Evolutionary conservation across 176 grass and related monocot species (phyloP).

Genomic region (Raddia guianensis): DNA sequence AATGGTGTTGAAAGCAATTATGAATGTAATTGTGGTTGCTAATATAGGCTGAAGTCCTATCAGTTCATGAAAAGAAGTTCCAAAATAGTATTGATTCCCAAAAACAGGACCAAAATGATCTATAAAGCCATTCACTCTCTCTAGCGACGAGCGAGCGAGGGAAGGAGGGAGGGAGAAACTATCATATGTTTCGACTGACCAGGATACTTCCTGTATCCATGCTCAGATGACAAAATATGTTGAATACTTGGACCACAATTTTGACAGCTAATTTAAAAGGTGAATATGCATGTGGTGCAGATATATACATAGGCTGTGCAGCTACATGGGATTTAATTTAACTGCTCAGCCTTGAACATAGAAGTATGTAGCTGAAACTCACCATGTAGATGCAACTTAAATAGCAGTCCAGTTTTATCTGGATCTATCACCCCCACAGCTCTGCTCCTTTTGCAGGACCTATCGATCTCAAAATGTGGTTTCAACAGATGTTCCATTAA

Average conservation of each 20-base stretch:
- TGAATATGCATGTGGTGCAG: not conserved
- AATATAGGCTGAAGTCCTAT: not conserved
- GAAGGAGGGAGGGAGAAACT: not conserved
- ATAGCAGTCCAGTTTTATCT: not conserved
- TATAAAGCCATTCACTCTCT: not conserved
- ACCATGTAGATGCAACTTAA: conserved; percentile 16
- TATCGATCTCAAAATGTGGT: not conserved
- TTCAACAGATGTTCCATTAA: conserved; percentile 32
- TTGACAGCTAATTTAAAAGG: not conserved
- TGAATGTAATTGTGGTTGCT: not conserved
- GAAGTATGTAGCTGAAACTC: conserved; percentile 26
- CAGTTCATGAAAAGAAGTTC: not conserved
- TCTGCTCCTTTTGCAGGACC: not conserved
- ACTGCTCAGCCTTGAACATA: not conserved
- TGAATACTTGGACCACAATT: not conserved
- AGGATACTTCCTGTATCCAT: conserved; percentile 7
- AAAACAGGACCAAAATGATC: not conserved
- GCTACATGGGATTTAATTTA: not conserved
- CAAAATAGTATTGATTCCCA: not conserved
- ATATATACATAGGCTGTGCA: not conserved
- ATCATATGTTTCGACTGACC: not conserved
- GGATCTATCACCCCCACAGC: not conserved
- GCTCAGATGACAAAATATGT: not conserved
- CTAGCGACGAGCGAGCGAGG: not conserved
- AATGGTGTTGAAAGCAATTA: not conserved